phyloP scores from a whole-genome alignment of 106 monocot genomes.

The Dioscorea dumetorum region DNA sequence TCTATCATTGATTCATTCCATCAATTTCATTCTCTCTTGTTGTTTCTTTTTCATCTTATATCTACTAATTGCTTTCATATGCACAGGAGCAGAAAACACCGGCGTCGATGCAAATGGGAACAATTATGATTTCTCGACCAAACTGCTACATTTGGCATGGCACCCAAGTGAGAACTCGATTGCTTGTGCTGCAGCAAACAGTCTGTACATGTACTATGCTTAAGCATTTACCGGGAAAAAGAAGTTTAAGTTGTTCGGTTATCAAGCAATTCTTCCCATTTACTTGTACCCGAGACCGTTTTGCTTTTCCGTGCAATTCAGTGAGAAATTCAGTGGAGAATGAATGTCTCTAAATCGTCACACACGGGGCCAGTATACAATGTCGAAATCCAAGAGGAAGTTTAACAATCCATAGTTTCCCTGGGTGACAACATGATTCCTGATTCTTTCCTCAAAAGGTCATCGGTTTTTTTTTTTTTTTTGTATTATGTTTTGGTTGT shows the following conservation, averaged over 20 bases:
- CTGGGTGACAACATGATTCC: constrained; percentile 22
- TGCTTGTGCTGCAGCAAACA: constrained; percentile 95
- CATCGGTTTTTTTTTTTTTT: neutral
- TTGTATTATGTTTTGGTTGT: constrained; percentile 8
- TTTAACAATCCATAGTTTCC: constrained; percentile 16
- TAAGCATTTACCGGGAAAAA: constrained; percentile 10
- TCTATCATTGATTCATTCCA: neutral
- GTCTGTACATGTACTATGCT: constrained; percentile 95
- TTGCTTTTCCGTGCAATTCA: constrained; percentile 12
- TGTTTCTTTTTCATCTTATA: neutral
- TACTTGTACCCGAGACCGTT: constrained; percentile 20
- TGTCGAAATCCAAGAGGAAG: constrained; percentile 51
- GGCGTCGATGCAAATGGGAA: constrained; percentile 74
- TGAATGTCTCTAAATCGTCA: constrained; percentile 2
- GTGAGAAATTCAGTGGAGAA: constrained; percentile 4
- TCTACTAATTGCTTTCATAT: neutral
- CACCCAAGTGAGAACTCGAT: constrained; percentile 83
- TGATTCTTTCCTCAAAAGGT: constrained; percentile 26
- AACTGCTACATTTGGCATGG: constrained; percentile 93
- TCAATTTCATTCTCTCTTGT: neutral
- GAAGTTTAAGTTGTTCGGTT: neutral
- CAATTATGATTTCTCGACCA: constrained; percentile 63
- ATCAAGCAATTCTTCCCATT: neutral
- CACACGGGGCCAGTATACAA: constrained; percentile 22
- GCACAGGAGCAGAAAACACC: constrained; percentile 46